Conservation (phyloP, 345 rosid species). For the Brassica nigra region DNA sequence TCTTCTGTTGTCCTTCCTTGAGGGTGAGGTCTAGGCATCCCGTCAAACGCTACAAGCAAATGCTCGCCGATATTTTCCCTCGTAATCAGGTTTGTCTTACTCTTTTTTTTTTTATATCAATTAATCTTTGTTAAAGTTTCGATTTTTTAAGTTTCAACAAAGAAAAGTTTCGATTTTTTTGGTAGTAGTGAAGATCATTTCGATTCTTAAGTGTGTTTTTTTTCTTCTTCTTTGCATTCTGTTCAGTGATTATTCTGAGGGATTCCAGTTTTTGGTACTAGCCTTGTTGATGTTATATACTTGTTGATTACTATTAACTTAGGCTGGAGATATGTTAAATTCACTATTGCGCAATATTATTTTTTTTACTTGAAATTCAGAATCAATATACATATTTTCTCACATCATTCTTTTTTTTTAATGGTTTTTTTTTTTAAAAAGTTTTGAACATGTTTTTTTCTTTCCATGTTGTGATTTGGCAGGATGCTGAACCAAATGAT, state of each 20-base stretch:
- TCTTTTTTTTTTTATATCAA: background rate
- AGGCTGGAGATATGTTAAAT: background rate
- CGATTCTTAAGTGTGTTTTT: background rate
- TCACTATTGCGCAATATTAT: background rate
- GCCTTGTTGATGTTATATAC: background rate
- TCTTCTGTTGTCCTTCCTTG: conserved; percentile 78
- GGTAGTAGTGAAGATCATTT: background rate
- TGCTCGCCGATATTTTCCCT: conserved; percentile 78
- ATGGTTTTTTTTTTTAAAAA: background rate
- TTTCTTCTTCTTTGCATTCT: background rate
- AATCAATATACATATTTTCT: background rate
- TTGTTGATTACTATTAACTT: background rate
- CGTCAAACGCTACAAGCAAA: conserved; percentile 87
- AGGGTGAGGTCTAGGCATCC: conserved; percentile 97
- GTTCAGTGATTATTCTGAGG: background rate
- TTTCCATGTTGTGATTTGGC: conserved; percentile 29
- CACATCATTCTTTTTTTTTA: too few relatives aligned
- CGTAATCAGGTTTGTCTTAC: conserved; percentile 63
- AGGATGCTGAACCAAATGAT: conserved; percentile 85
- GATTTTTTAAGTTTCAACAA: background rate
- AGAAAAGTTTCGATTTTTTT: background rate
- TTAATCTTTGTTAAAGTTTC: background rate
- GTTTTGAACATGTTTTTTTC: background rate
- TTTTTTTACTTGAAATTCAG: background rate
- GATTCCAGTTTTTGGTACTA: background rate